Evolutionary conservation across 768 basidiomycete species (phyloP).

Genomic region (Lentinula aciculospora): DNA sequence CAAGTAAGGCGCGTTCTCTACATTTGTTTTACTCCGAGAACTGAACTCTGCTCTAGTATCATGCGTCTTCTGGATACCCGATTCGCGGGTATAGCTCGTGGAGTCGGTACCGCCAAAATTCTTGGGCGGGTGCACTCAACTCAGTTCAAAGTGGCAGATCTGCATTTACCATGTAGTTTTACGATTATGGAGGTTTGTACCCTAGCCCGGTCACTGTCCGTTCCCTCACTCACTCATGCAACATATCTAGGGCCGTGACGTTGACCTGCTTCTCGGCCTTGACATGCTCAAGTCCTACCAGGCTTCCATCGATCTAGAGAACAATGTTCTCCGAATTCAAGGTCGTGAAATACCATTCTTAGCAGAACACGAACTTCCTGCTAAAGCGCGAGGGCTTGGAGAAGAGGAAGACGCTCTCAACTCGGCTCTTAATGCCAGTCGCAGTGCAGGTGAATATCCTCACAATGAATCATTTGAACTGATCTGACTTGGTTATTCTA

Average conservation of each 20-base stretch:
- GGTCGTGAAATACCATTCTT: slow-evolving; percentile 85
- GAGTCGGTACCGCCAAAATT: slow-evolving; percentile 93
- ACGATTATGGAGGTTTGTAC: slow-evolving; percentile 83
- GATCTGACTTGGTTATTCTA: slow-evolving; percentile 3
- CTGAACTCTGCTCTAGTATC: slow-evolving; percentile 41
- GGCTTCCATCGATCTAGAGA: slow-evolving; percentile 90
- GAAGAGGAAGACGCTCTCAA: background rate
- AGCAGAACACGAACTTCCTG: slow-evolving; percentile 90
- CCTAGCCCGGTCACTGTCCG: background rate
- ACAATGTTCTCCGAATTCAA: slow-evolving; percentile 88
- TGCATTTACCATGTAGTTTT: slow-evolving; percentile 85
- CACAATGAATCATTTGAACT: background rate
- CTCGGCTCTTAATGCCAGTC: background rate
- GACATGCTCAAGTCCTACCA: slow-evolving; percentile 99
- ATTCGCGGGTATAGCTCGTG: slow-evolving; percentile 85
- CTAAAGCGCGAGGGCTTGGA: slow-evolving; percentile 40
- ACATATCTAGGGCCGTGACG: slow-evolving; percentile 65
- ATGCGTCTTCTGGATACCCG: slow-evolving; percentile 91
- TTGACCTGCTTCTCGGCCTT: slow-evolving; percentile 95
- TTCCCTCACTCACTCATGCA: background rate
- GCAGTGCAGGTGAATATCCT: background rate
- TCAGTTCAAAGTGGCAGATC: slow-evolving; percentile 81
- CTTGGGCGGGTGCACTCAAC: slow-evolving; percentile 92
- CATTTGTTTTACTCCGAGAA: slow-evolving; percentile 3
- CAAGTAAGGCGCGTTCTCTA: slow-evolving; percentile 50